phyloP scores from a whole-genome alignment of 2,329 filamentous ascomycete genomes.

The Pseudogymnoascus sp. region DNA sequence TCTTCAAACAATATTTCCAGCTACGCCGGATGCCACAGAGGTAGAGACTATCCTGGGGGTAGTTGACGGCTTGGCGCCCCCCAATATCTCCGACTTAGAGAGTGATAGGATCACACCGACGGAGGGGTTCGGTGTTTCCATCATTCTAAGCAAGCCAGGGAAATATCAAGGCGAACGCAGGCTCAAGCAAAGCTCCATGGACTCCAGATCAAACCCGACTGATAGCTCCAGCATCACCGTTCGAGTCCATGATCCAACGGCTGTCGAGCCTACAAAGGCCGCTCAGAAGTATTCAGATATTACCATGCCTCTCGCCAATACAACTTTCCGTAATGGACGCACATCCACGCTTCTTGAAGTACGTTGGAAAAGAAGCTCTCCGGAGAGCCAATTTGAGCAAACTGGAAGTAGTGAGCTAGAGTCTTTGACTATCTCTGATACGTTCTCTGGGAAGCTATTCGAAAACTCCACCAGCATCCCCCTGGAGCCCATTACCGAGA shows the following conservation, averaged over 20 bases:
- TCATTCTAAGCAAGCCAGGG: constrained; percentile 31
- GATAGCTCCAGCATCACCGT: constrained; percentile 20
- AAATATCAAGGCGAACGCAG: constrained; percentile 41
- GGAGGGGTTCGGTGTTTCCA: constrained; percentile 43
- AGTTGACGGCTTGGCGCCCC: constrained; percentile 44
- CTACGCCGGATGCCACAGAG: constrained; percentile 15
- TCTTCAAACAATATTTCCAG: constrained; percentile 14
- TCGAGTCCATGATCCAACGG: constrained; percentile 4
- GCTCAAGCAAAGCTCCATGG: constrained; percentile 6
- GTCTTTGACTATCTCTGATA: background rate
- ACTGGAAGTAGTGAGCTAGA: background rate
- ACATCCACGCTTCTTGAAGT: constrained; percentile 47
- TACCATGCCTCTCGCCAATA: constrained; percentile 65
- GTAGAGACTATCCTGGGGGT: constrained; percentile 45
- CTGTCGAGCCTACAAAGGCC: constrained; percentile 7
- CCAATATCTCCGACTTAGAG: constrained; percentile 7
- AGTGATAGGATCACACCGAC: constrained; percentile 17
- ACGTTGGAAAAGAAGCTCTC: constrained; percentile 29
- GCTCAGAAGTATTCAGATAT: constrained; percentile 23
- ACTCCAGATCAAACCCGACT: constrained; percentile 3
- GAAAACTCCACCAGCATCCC: background rate
- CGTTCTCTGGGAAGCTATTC: background rate
- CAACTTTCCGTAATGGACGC: constrained; percentile 63
- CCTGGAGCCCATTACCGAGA: background rate
- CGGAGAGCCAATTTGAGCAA: background rate